These are phyloP conservation scores for Fusarium chuoi DNA, from an alignment of 2,329 filamentous ascomycete species.

Conservation along the genomic window DNA sequence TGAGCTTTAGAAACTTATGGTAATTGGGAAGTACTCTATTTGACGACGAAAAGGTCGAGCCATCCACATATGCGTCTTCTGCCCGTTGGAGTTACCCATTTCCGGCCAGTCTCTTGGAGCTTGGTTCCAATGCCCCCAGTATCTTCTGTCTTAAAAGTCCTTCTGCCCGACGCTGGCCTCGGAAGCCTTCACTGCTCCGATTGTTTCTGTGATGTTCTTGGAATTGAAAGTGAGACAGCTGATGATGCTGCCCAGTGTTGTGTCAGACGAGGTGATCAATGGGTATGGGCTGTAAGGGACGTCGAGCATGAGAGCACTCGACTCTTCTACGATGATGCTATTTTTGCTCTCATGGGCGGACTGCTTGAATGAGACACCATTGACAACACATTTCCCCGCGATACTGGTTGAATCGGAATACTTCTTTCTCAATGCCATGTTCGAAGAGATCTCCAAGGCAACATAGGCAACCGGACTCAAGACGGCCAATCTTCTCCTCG, in stretches of 20 bases:
- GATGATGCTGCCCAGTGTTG: constrained; percentile 14
- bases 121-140: constrained; percentile 1
- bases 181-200: constrained; percentile 8
- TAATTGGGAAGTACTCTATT: constrained; percentile 16
- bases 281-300: constrained; percentile 4
- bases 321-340: constrained; percentile 2
- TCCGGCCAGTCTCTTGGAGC: constrained; percentile 5
- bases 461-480: constrained; percentile 4
- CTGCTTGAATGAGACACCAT: constrained; percentile 6
- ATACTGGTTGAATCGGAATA: constrained; percentile 7
- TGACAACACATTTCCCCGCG: neutral
- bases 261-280: constrained; percentile 2
- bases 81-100: constrained; percentile 11
- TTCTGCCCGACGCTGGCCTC: constrained; percentile 3
- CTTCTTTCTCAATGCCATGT: constrained; percentile 4
- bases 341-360: neutral
- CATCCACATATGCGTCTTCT: constrained; percentile 17
- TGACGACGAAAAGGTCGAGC: constrained; percentile 15
- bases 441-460: constrained; percentile 2
- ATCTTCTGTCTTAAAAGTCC: constrained; percentile 11
- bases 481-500: constrained; percentile 5
- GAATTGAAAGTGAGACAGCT: constrained; percentile 1
- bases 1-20: constrained; percentile 9
- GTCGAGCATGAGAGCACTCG: constrained; percentile 15
- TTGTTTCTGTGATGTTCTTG: constrained; percentile 1